Conservation (phyloP, 2,329 filamentous ascomycete genomes). For the Fusarium pseudograminearum region DNA sequence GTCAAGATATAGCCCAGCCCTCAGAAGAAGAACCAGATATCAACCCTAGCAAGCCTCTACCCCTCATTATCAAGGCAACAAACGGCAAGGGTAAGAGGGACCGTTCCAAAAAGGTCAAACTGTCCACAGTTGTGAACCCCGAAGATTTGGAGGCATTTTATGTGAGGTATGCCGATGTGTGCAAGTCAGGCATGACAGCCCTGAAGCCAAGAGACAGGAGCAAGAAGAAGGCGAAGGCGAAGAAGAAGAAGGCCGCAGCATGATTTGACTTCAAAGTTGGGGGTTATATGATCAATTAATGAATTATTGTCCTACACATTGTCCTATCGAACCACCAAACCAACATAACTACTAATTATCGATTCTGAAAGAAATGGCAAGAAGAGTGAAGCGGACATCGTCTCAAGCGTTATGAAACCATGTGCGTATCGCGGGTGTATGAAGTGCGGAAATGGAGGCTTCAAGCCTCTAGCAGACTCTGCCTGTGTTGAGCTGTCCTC, state of each 20-base stretch:
- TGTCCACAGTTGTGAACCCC: slow-evolving; percentile 85
- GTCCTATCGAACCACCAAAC: slow-evolving; percentile 11
- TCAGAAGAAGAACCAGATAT: slow-evolving; percentile 68
- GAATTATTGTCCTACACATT: slow-evolving; percentile 34
- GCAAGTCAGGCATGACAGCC: slow-evolving; percentile 87
- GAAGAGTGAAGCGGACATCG: neutral
- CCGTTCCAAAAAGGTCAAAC: slow-evolving; percentile 72
- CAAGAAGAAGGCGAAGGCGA: slow-evolving; percentile 84
- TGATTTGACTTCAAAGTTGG: slow-evolving; percentile 17
- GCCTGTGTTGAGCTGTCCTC: slow-evolving; percentile 59
- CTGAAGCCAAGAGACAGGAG: slow-evolving; percentile 94
- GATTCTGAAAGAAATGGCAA: slow-evolving; percentile 8
- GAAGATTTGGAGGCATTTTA: slow-evolving; percentile 85
- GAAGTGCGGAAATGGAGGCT: neutral
- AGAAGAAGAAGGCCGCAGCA: slow-evolving; percentile 68
- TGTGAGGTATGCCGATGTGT: slow-evolving; percentile 85
- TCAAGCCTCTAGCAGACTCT: slow-evolving; percentile 24
- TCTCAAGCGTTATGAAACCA: neutral
- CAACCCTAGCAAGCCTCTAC: slow-evolving; percentile 68
- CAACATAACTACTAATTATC: slow-evolving; percentile 12
- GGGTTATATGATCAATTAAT: slow-evolving; percentile 31
- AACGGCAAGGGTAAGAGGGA: slow-evolving; percentile 78
- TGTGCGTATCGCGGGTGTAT: neutral
- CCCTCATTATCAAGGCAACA: slow-evolving; percentile 84
- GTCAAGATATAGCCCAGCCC: slow-evolving; percentile 58